Percentiles rank a stretch among this genome's conserved stretches.
phyloP scores from a whole-genome alignment of 345 rosid species.

The Citrus sinensis region DNA sequence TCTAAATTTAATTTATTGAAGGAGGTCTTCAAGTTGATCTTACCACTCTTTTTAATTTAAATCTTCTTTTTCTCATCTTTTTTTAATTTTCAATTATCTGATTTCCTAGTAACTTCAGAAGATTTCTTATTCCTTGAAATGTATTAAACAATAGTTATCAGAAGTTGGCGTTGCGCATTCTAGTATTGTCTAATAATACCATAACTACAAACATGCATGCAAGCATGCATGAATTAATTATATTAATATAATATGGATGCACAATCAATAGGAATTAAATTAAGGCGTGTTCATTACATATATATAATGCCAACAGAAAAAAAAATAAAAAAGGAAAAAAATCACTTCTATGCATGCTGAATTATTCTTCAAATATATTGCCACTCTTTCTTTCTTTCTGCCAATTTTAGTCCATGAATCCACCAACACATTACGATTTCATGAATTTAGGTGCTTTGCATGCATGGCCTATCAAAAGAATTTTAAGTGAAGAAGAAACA shows the following conservation, averaged over 20 bases:
- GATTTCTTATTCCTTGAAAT: background rate
- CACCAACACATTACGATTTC: conserved; percentile 6
- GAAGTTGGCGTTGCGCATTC: background rate
- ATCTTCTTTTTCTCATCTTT: background rate
- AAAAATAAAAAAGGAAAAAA: no score
- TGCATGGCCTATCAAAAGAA: background rate
- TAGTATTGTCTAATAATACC: background rate
- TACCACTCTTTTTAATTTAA: no score
- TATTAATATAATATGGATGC: background rate
- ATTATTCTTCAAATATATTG: background rate
- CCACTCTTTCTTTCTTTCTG: background rate
- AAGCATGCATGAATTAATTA: background rate
- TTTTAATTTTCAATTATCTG: background rate
- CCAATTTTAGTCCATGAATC: background rate
- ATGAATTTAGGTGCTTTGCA: background rate
- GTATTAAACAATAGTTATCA: background rate
- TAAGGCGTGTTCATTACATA: background rate
- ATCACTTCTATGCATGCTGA: background rate
- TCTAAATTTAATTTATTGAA: no score
- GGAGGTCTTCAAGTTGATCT: no score
- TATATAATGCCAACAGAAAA: background rate
- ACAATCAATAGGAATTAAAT: background rate
- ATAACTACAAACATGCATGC: background rate
- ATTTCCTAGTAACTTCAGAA: background rate
- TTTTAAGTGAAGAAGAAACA: background rate